Conservation (phyloP, 78 protist species). For the Anaeramoeba flamelloides region DNA sequence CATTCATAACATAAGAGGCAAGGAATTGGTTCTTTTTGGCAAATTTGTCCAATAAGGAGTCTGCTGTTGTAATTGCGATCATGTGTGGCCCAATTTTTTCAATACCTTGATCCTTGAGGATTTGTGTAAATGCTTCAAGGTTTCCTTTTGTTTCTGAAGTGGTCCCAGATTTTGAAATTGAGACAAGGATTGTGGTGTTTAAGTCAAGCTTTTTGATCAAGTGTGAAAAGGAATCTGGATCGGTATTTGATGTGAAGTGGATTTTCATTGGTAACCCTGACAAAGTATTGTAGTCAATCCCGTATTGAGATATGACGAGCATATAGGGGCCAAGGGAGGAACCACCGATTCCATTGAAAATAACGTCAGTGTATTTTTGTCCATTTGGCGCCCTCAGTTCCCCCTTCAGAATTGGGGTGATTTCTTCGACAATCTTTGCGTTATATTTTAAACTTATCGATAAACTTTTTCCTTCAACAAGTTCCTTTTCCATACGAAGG, state of each 20-base stretch:
- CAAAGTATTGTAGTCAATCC: conserved; percentile 8
- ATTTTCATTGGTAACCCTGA: conserved; percentile 10
- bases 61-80: conserved; percentile 29
- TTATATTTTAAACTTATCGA: not conserved
- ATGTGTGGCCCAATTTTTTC: conserved; percentile 18
- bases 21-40: conserved; percentile 7
- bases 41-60: conserved; percentile 24
- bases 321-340: conserved; percentile 42
- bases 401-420: not conserved
- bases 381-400: conserved; percentile 8
- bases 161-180: conserved; percentile 33
- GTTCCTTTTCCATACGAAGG: conserved; percentile 8
- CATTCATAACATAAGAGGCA: conserved; percentile 11
- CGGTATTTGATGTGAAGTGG: conserved; percentile 36
- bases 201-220: not conserved
- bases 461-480: not conserved
- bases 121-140: conserved; percentile 12
- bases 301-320: conserved; percentile 21
- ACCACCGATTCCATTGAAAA: conserved; percentile 44
- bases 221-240: conserved; percentile 23
- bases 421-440: not conserved
- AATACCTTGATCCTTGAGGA: not conserved
- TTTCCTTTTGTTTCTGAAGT: conserved; percentile 37
- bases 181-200: conserved; percentile 28
- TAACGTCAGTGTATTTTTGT: conserved; percentile 24